phyloP scores from a whole-genome alignment of 2,329 filamentous ascomycete genomes.

The Penicillium carneum region DNA sequence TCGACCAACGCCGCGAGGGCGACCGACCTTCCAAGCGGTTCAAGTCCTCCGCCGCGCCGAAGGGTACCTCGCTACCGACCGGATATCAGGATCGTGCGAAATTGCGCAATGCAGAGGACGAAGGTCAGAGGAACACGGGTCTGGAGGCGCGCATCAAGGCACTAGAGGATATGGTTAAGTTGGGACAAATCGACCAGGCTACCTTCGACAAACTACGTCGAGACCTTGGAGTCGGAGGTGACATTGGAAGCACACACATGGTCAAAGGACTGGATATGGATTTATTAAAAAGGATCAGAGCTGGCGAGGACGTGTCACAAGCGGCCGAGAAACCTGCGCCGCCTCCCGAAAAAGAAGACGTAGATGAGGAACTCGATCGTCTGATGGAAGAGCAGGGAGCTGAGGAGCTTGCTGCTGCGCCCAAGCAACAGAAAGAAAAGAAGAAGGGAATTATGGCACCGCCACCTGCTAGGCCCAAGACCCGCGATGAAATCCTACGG shows the following conservation, averaged over 20 bases:
- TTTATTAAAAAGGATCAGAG: slow-evolving; percentile 60
- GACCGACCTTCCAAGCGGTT: slow-evolving; percentile 72
- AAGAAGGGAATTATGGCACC: slow-evolving; percentile 61
- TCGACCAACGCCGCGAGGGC: slow-evolving; percentile 69
- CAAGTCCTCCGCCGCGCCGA: slow-evolving; percentile 76
- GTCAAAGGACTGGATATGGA: slow-evolving; percentile 92
- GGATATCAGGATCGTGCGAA: slow-evolving; percentile 87
- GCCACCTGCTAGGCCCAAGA: slow-evolving; percentile 57
- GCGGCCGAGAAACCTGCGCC: slow-evolving; percentile 37
- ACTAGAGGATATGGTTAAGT: slow-evolving; percentile 80
- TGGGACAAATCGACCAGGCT: slow-evolving; percentile 80
- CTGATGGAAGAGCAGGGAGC: slow-evolving; percentile 50
- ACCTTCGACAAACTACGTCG: slow-evolving; percentile 78
- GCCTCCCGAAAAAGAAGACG: slow-evolving; percentile 51
- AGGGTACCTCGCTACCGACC: slow-evolving; percentile 77
- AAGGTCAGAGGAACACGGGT: slow-evolving; percentile 61
- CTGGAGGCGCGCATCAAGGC: slow-evolving; percentile 73
- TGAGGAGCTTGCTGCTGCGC: slow-evolving; percentile 40
- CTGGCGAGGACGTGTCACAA: slow-evolving; percentile 63
- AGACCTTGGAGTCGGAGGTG: slow-evolving; percentile 79
- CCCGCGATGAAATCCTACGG: slow-evolving; percentile 65
- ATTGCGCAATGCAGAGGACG: slow-evolving; percentile 63
- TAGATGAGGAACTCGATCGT: slow-evolving; percentile 68
- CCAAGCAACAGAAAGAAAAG: slow-evolving; percentile 51
- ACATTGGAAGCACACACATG: slow-evolving; percentile 80